Base-by-base conservation (phyloP, 768 basidiomycete genomes). In the Calocera viscosa region DNA sequence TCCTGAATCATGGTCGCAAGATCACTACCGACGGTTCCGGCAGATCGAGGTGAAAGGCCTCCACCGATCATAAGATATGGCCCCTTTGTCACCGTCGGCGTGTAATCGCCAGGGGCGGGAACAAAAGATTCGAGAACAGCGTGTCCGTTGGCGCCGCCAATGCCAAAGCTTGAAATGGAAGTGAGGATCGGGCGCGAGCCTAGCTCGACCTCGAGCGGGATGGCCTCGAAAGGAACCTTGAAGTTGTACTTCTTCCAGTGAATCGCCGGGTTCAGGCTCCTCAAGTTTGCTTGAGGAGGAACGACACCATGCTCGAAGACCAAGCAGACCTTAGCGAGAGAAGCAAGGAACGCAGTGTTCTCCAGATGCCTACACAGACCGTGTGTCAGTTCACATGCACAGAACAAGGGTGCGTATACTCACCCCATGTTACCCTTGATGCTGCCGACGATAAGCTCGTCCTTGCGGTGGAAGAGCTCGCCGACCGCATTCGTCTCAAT, bases 401-500 rank as follows among this genome's bases (percentile, higher is more conserved):
- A 64, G 66, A 38, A 47, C 19, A n/a, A n/a, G n/a, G n/a, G n/a
- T n/a, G 5, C 43, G 5, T 19, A 53, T 24, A 66, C 76, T 24
- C 65, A 80, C 78, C 81, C 81, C 26, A 81, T 74, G 68, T 82
- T 81, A 39, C 79, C 80, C 68, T 81, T 82, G 2, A 81, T 76
- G 66, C 79, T 80, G 1, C 81, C 81, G 11, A 81, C 72, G 8
- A 78, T 33, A 1, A 80, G 69, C 1, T 77, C 76, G 8, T 75
- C 74, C 14, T 71, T 70, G 14, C 76, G 70, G 64, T 70, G 69
- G 68, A 80, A 80, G 19, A 72, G 53, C 35, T 73, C 72, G 0
- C 82, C 82, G 24, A 80, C 79, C 73, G 79, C 80, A 66, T 82
- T 83, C 11, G 79, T 79, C 69, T 83, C 82, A 0, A 77, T 79